Evolutionary conservation across 2,329 filamentous ascomycete species (phyloP), one percentile per base, ranked within the genome.

Genomic region (Coleophoma eucalyptorum): DNA sequence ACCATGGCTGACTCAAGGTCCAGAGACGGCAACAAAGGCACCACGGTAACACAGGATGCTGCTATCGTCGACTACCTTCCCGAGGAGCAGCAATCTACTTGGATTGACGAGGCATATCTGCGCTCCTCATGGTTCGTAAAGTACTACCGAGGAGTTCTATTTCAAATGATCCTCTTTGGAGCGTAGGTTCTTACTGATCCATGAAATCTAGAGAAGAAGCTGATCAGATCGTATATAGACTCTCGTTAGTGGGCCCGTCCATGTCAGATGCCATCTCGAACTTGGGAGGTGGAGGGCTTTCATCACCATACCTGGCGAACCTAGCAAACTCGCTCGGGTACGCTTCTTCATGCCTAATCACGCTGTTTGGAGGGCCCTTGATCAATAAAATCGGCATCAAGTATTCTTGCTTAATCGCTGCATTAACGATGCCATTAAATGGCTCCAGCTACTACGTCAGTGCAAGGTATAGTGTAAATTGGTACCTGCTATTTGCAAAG

Each of bases 391-490:
- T 70, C 7, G 68, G 68, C 13, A 69, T 70, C 49, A 67, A 65
- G 43, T 66, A 63, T 61, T 61, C 64, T 3, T 70, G 68, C 55
- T 55, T 70, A 32, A 65, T 71, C 38, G 68, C 66, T 6, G 66
- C 65, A 7, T 12, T 65, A 2, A 52, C 62, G 1, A 65, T 70
- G 46, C 68, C 68, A 1, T 53, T 71, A 38, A 57, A 58, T 1
- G 67, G 67, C 1, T 69, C 86, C 0, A 84, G 83, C 0, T 69
- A 89, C 0, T 89, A 89, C 64, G 80, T 78, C 1, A 87, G 89
- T 65, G 89, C 87, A 60, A 76, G 84, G 1, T 89, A 77, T 59
- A 83, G 82, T 1, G 78, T 70, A 1, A 77, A 84, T 54, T 89
- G 86, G 86, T 75, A 89, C 15, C 75, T 83, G 0, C 72, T 88